Evolutionary conservation across 2,329 filamentous ascomycete species (phyloP), one percentile per base, ranked within the genome.

Genomic region (Bipolaris victoriae): DNA sequence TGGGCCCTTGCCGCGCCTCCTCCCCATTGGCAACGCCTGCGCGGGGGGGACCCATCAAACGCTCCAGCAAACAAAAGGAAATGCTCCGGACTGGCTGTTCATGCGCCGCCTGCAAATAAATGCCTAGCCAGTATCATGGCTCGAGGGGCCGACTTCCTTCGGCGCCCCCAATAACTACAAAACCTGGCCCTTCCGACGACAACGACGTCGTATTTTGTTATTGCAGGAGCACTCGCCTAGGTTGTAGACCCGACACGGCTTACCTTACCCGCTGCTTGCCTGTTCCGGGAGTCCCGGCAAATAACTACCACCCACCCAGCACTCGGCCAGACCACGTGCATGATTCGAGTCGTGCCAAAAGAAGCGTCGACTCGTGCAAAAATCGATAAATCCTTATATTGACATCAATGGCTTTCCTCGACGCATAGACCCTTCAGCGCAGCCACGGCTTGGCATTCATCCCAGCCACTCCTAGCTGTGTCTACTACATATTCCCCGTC

Each of bases 31-130:
- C 41, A 20, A 41, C 11, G 29, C 18, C n/a, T 16, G 39, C 37
- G 52, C 56, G 36, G 40, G 26, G 20, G 15, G 31, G 37, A 22
- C 37, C 52, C 39, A 44, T 59, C 52, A 53, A 59, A 59, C 56
- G 36, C 48, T 37, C 26, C 45, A 41, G 44, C 49, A 56, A 59
- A 61, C 59, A 56, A 59, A 48, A 59, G 49, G 52, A 56, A 51
- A 47, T 53, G 31, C 47, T 54, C 52, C 58, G 49, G 45, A 37
- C 40, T 47, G 45, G 40, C 33, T 36, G n/a, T 56, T 56, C 52
- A 54, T 56, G 52, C 56, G 43, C 31, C 29, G 15, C 16, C 15
- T 31, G 47, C 31, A n/a, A n/a, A 15, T 16, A 16, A 7, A 16
- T 37, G 24, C 37, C 29, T 31, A 13, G 29, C 29, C 29, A 31